Conservation (phyloP, 139 green algal species). For the Haematococcus sp. region DNA sequence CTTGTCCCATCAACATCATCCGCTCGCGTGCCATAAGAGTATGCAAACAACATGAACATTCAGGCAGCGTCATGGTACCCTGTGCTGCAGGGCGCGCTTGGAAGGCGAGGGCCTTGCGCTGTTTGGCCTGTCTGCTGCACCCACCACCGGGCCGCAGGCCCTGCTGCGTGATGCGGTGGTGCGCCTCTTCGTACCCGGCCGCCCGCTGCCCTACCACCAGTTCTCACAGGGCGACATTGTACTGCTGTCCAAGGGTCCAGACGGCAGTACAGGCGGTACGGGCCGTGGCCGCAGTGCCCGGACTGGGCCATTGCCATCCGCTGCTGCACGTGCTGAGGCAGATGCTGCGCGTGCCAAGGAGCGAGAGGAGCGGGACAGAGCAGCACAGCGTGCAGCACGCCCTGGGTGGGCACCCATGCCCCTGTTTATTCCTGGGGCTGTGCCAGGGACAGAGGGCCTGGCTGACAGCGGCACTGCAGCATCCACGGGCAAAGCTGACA, state of each 20-base stretch:
- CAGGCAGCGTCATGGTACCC: background rate
- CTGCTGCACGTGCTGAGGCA: no score
- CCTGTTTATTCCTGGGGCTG: no score
- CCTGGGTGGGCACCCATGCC: no score
- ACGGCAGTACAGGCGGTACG: background rate
- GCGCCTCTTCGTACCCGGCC: slow-evolving; percentile 33
- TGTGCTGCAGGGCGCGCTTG: slow-evolving; percentile 27
- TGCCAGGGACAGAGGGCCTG: no score
- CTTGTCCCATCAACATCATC: no score
- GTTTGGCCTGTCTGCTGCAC: slow-evolving; percentile 41
- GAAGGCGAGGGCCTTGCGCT: slow-evolving; percentile 47
- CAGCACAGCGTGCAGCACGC: no score
- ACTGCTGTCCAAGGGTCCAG: slow-evolving; percentile 11
- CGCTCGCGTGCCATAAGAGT: background rate
- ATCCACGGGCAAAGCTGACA: no score
- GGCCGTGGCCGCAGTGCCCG: background rate
- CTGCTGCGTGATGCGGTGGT: slow-evolving; percentile 35
- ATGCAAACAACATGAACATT: background rate
- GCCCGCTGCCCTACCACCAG: slow-evolving; percentile 47
- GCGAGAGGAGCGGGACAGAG: no score
- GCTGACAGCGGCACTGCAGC: no score
- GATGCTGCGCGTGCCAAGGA: no score
- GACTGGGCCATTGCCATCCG: background rate
- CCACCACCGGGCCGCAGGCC: background rate
- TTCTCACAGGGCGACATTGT: slow-evolving; percentile 34